Conservation (phyloP, 2,329 filamentous ascomycete genomes). For the Colletotrichum neosansevieriae region DNA sequence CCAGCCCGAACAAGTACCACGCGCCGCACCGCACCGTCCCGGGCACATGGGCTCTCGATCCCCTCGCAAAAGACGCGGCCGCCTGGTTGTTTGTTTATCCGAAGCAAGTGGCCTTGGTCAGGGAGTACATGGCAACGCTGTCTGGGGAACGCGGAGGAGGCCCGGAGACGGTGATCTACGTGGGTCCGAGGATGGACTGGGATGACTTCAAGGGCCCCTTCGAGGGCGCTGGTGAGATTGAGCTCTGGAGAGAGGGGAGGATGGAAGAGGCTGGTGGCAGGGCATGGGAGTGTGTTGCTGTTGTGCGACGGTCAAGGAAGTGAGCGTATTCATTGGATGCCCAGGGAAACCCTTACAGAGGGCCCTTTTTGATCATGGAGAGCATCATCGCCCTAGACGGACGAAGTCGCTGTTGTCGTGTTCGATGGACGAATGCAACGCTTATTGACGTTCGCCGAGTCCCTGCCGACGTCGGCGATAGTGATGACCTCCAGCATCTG, state of each 20-base stretch:
- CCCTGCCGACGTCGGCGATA: too few relatives aligned
- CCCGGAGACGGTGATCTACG: conserved; percentile 16
- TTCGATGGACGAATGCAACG: too few relatives aligned
- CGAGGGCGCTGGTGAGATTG: neutral
- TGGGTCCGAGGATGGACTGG: conserved; percentile 35
- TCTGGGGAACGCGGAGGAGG: neutral
- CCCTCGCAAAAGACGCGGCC: conserved; percentile 43
- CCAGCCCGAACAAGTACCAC: conserved; percentile 7
- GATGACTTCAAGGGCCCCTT: conserved; percentile 13
- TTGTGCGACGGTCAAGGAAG: neutral
- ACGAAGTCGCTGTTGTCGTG: too few relatives aligned
- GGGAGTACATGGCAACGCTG: conserved; percentile 44
- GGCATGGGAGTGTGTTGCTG: conserved; percentile 30
- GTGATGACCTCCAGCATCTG: too few relatives aligned
- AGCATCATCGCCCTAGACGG: too few relatives aligned
- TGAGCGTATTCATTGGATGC: neutral
- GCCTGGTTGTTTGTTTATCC: conserved; percentile 51
- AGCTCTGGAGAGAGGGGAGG: conserved; percentile 26
- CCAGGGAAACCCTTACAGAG: too few relatives aligned
- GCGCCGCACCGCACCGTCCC: conserved; percentile 44
- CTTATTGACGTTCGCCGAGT: too few relatives aligned
- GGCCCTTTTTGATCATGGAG: too few relatives aligned
- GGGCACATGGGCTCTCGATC: conserved; percentile 48
- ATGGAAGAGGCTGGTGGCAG: conserved; percentile 27
- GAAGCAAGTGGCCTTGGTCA: conserved; percentile 47